Conservation (phyloP, 2,329 filamentous ascomycete species). For the Trichophyton benhamiae region DNA sequence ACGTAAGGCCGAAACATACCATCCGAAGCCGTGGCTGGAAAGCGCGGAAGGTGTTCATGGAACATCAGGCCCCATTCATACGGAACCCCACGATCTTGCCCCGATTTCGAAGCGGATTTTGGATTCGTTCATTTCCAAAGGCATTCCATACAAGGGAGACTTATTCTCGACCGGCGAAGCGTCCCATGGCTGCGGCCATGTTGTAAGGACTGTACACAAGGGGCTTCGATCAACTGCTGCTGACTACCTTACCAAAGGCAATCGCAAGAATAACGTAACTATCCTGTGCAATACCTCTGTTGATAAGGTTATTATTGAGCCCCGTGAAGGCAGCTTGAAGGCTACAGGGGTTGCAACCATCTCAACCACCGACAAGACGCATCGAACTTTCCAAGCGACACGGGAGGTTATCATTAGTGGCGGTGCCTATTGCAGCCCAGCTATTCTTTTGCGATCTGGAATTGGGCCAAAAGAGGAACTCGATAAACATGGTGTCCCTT, state of each 20-base stretch:
- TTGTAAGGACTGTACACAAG: constrained; percentile 40
- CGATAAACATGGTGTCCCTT: constrained; percentile 16
- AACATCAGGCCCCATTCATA: constrained; percentile 41
- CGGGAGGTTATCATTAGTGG: constrained; percentile 40
- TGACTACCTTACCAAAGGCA: constrained; percentile 40
- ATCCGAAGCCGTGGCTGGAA: constrained; percentile 46
- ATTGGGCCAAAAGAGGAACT: constrained; percentile 29
- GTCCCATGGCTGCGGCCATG: constrained; percentile 46
- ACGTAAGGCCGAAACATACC: constrained; percentile 44
- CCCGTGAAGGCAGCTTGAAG: constrained; percentile 23
- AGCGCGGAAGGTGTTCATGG: constrained; percentile 39
- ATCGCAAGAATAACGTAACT: constrained; percentile 35
- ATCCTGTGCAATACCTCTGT: constrained; percentile 40
- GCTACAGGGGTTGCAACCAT: constrained; percentile 28
- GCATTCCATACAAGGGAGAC: constrained; percentile 44
- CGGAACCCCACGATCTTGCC: constrained; percentile 46
- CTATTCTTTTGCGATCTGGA: constrained; percentile 42
- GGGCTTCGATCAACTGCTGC: constrained; percentile 43
- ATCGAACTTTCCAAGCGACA: constrained; percentile 37
- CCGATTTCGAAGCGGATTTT: constrained; percentile 46
- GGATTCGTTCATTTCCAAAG: constrained; percentile 44
- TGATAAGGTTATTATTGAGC: constrained; percentile 41
- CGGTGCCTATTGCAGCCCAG: constrained; percentile 43
- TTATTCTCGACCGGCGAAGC: constrained; percentile 47
- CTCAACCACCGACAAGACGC: constrained; percentile 22